Evolutionary conservation across 352 stramenopile species (phyloP).

Genomic region (Globisporangium cylindrosporum): DNA sequence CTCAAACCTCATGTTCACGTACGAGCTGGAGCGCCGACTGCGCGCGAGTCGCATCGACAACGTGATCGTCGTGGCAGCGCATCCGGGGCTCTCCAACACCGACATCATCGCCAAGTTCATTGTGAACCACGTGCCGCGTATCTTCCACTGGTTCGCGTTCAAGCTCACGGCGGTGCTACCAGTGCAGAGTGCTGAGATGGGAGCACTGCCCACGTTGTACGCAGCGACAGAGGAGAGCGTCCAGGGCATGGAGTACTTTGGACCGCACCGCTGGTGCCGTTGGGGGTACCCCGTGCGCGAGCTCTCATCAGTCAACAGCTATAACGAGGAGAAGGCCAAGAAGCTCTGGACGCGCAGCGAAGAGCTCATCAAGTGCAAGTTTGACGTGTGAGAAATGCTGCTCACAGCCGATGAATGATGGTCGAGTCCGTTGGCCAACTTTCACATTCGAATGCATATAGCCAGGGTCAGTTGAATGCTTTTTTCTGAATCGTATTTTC

Average conservation of each 20-base stretch:
- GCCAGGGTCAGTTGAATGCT: too few species aligned
- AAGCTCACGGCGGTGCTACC: conserved; percentile 5
- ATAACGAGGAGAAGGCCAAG: conserved; percentile 10
- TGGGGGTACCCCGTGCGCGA: conserved; percentile 20
- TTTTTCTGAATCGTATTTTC: too few species aligned
- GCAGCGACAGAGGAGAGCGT: conserved; percentile 11
- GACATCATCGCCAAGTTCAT: conserved; percentile 39
- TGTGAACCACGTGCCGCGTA: conserved; percentile 18
- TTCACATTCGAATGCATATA: too few species aligned
- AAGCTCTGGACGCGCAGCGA: conserved; percentile 20
- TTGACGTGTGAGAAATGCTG: too few species aligned
- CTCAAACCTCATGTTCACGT: conserved; percentile 45
- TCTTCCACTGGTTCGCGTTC: conserved; percentile 11
- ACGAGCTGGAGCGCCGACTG: conserved; percentile 43
- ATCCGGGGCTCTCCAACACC: conserved; percentile 37
- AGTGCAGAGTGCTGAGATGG: conserved; percentile 8
- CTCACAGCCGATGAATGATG: too few species aligned
- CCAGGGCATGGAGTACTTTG: conserved; percentile 18
- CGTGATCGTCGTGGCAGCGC: conserved; percentile 35
- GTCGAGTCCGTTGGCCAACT: too few species aligned
- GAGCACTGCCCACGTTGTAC: conserved; percentile 10
- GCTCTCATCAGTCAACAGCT: conserved; percentile 12
- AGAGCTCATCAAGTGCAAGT: too few species aligned
- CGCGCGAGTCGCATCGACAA: conserved; percentile 21
- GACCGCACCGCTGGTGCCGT: not conserved